Percentiles rank a stretch among this genome's conserved stretches.
Conservation (phyloP, 257 asterid genomes). For the Solanum neorickii region DNA sequence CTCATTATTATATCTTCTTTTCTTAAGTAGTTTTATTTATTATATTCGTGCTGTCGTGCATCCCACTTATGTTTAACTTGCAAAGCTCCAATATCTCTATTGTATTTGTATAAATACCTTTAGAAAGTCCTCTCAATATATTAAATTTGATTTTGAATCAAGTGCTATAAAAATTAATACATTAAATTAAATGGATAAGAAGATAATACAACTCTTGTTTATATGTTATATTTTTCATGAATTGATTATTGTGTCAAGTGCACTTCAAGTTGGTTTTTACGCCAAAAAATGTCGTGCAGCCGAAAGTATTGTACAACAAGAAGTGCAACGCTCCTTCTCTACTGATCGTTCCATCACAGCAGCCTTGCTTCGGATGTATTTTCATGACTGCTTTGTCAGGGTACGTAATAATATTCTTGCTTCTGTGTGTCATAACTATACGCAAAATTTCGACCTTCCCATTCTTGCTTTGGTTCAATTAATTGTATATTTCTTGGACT, state of each 20-base stretch:
- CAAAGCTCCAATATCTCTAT: neutral
- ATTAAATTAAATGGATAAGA: conserved; percentile 16
- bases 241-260: conserved; percentile 9
- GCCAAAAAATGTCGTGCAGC: conserved; percentile 32
- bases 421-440: neutral
- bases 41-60: neutral
- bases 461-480: neutral
- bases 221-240: conserved; percentile 16
- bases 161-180: neutral
- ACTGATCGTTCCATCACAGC: conserved; percentile 50
- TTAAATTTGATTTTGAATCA: neutral
- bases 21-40: neutral
- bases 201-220: neutral
- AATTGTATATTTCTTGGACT: no score
- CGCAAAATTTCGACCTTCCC: neutral
- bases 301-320: conserved; percentile 32
- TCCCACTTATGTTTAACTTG: neutral
- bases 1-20: neutral
- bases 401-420: conserved; percentile 9
- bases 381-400: conserved; percentile 69
- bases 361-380: conserved; percentile 72
- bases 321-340: conserved; percentile 30
- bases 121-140: neutral
- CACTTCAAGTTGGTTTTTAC: conserved; percentile 51
- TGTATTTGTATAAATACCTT: neutral